These are phyloP conservation scores for Metarhizium sp. DNA, from an alignment of 2,329 filamentous ascomycete species.

Conservation along the genomic window DNA sequence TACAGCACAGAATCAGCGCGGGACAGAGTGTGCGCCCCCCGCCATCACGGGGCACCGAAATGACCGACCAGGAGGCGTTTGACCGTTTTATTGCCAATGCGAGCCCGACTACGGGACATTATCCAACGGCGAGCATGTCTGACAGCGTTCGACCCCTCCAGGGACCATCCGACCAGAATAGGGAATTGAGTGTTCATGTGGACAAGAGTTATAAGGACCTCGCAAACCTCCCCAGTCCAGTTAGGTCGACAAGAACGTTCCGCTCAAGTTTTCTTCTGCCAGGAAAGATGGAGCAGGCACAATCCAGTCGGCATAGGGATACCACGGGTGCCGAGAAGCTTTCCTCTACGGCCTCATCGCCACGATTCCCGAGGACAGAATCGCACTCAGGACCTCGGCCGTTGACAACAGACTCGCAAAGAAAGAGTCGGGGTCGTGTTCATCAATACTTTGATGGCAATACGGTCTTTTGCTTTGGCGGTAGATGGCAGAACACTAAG, in stretches of 20 bases:
- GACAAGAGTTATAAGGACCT: conserved; percentile 47
- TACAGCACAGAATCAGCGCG: conserved; percentile 18
- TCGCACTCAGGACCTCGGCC: conserved; percentile 13
- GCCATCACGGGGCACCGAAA: conserved; percentile 70
- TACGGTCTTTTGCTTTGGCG: conserved; percentile 78
- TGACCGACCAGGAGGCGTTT: conserved; percentile 63
- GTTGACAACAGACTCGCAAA: conserved; percentile 8
- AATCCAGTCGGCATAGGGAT: conserved; percentile 42
- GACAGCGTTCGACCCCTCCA: conserved; percentile 76
- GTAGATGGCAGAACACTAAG: conserved; percentile 78
- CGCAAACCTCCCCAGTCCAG: conserved; percentile 45
- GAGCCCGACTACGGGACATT: conserved; percentile 56
- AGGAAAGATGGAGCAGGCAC: conserved; percentile 40
- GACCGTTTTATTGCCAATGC: conserved; percentile 66
- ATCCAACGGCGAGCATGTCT: conserved; percentile 51
- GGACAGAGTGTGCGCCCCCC: conserved; percentile 50
- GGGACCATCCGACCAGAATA: conserved; percentile 23
- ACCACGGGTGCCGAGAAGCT: conserved; percentile 69
- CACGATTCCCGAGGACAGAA: conserved; percentile 47
- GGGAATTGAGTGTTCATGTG: conserved; percentile 47
- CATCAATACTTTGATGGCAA: conserved; percentile 93
- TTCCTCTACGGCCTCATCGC: conserved; percentile 71
- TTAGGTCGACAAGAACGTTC: conserved; percentile 68
- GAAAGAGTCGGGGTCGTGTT: conserved; percentile 51
- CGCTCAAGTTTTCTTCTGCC: conserved; percentile 64